Evolutionary conservation across 2,329 filamentous ascomycete species (phyloP).

Genomic region (Dothideomycetidae sp.): DNA sequence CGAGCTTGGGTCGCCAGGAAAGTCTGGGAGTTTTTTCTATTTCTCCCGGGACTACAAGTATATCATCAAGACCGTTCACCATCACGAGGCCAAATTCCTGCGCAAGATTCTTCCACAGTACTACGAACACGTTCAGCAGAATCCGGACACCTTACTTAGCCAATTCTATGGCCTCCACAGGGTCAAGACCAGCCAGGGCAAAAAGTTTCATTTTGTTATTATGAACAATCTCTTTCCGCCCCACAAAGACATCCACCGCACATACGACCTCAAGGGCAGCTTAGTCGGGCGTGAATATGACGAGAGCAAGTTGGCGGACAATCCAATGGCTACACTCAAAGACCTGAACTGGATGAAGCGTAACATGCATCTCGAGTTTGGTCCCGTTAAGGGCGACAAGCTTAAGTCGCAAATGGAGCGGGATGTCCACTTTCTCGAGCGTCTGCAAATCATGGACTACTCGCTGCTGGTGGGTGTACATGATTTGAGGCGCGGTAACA

Average conservation of each 20-base stretch:
- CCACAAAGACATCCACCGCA: conserved; percentile 92
- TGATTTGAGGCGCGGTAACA: conserved; percentile 77
- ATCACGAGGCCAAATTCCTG: conserved; percentile 79
- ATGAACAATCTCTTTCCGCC: conserved; percentile 99
- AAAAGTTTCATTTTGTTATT: conserved; percentile 98
- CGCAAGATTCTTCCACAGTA: conserved; percentile 79
- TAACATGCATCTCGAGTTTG: conserved; percentile 73
- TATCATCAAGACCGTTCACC: conserved; percentile 99
- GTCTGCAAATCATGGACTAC: conserved; percentile 95
- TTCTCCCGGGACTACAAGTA: conserved; percentile 99
- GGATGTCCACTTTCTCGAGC: conserved; percentile 77
- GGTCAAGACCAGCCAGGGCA: conserved; percentile 94
- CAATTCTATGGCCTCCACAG: conserved; percentile 96
- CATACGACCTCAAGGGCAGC: conserved; percentile 92
- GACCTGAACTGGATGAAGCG: conserved; percentile 92
- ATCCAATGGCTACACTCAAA: conserved; percentile 85
- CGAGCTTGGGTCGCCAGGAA: conserved; percentile 89
- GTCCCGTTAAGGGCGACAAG: conserved; percentile 70
- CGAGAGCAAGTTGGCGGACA: conserved; percentile 75
- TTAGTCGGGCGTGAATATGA: conserved; percentile 84
- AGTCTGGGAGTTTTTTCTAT: conserved; percentile 99
- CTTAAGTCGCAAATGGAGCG: conserved; percentile 81
- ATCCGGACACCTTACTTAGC: conserved; percentile 91
- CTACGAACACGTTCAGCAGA: conserved; percentile 79
- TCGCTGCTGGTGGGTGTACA: conserved; percentile 90